phyloP scores from a whole-genome alignment of 495 filamentous ascomycete genomes.

The Penicillium canescens region DNA sequence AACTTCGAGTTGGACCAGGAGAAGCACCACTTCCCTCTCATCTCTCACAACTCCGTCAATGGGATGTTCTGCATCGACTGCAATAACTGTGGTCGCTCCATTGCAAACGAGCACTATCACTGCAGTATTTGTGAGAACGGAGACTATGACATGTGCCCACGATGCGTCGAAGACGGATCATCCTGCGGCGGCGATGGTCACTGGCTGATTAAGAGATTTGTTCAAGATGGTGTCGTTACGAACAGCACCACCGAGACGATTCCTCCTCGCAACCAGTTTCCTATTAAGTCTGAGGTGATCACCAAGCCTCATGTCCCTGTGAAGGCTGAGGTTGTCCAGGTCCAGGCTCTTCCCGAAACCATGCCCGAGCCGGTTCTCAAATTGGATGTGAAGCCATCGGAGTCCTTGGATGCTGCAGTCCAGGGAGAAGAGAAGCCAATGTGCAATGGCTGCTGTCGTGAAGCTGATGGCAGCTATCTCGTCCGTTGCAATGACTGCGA shows the following conservation, averaged over 20 bases:
- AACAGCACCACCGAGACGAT: slow-evolving; percentile 82
- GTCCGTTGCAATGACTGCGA: slow-evolving; percentile 83
- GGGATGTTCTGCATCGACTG: slow-evolving; percentile 74
- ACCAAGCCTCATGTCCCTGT: slow-evolving; percentile 18
- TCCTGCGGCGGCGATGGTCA: slow-evolving; percentile 76
- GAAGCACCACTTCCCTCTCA: slow-evolving; percentile 25
- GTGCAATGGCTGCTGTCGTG: slow-evolving; percentile 88
- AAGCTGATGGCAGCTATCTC: slow-evolving; percentile 73
- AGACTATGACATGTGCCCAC: slow-evolving; percentile 89
- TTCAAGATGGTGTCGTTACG: slow-evolving; percentile 75
- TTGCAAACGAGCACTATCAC: slow-evolving; percentile 85
- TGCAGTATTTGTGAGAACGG: slow-evolving; percentile 90
- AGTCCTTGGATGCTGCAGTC: slow-evolving; percentile 5
- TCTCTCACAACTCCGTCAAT: slow-evolving; percentile 32
- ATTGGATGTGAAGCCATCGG: background rate
- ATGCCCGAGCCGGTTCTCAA: slow-evolving; percentile 18
- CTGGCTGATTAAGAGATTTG: slow-evolving; percentile 90
- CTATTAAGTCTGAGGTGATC: slow-evolving; percentile 9
- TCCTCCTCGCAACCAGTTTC: slow-evolving; percentile 51
- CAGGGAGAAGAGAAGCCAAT: slow-evolving; percentile 61
- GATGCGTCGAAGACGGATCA: slow-evolving; percentile 72
- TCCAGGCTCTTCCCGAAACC: too few species aligned
- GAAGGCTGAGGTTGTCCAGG: too few species aligned
- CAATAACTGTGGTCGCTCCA: slow-evolving; percentile 79
- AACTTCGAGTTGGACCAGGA: slow-evolving; percentile 33